Evolutionary conservation across 192 early-diverging fungal species (phyloP).

Genomic region (Rhizophagus sp.): DNA sequence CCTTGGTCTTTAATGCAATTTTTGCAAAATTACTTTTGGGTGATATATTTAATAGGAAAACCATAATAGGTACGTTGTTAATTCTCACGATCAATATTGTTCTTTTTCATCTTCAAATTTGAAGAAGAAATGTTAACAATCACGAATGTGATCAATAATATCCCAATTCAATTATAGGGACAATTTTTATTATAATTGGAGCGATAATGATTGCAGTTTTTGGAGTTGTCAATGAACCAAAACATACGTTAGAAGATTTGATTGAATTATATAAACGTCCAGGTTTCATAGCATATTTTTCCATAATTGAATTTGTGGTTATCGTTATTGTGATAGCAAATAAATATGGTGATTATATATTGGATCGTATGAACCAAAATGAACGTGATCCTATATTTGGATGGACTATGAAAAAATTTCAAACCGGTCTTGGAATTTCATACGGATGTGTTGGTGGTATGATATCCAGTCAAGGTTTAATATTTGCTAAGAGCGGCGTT

Average conservation of each 20-base stretch:
- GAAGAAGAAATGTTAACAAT: background rate
- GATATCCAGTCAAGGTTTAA: slow-evolving; percentile 69
- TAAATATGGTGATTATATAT: slow-evolving; percentile 45
- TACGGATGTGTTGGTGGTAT: slow-evolving; percentile 72
- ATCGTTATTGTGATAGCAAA: slow-evolving; percentile 47
- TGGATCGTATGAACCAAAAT: slow-evolving; percentile 22
- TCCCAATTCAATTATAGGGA: slow-evolving; percentile 47
- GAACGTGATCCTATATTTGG: slow-evolving; percentile 28
- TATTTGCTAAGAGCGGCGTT: slow-evolving; percentile 78
- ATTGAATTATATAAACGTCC: slow-evolving; percentile 65
- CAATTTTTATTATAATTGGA: slow-evolving; percentile 64
- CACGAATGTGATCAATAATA: background rate
- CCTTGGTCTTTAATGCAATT: slow-evolving; percentile 75
- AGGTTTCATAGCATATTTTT: slow-evolving; percentile 68
- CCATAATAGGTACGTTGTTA: slow-evolving; percentile 47
- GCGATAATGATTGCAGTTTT: slow-evolving; percentile 70
- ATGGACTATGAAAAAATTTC: slow-evolving; percentile 36
- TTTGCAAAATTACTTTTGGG: slow-evolving; percentile 66
- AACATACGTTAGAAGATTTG: slow-evolving; percentile 65
- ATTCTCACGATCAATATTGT: background rate
- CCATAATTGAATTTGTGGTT: slow-evolving; percentile 52
- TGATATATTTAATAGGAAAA: slow-evolving; percentile 63
- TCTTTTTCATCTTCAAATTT: background rate
- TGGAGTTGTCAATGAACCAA: slow-evolving; percentile 73
- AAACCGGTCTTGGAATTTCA: slow-evolving; percentile 54